Evolutionary conservation across 305 asterid species (phyloP), one percentile per base, ranked within the genome.

Genomic region (Plantago rigida): DNA sequence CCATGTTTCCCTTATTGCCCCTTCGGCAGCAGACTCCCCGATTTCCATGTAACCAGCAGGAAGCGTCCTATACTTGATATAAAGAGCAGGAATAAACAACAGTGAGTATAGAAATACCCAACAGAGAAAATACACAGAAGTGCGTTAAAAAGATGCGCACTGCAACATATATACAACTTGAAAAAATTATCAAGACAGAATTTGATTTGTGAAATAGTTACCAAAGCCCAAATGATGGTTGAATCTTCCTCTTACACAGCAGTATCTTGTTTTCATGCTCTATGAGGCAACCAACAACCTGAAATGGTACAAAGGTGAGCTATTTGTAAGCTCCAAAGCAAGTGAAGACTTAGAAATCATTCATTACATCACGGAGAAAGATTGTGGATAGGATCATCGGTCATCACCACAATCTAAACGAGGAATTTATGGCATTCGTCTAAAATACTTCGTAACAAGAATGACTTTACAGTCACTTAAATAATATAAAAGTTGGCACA

Each of bases 41-140:
- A 93, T 82, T 83, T 92, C 99, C 96, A 92, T 77, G 80, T 75
- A 92, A 65, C 99, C 99, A 69, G 97, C 99, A 15, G 99, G 99
- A 70, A 93, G 96, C 3, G 99, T 93, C 99, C 99, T 93, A 53
- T 41, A 51, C 15, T 48, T 71, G 57, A 26, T 12, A 14, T 24
- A 51, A 54, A 57, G 53, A 7, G 14, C 14, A 28, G 13, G 60
- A 53, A 44, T 2, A 44, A 47, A 52, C 5, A 5, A 31, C 4
- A 55, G 13, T 36, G 14, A 53, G 3, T 4, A 59, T 13, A 26
- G 52, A 47, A 42, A 13, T 17, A 19, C 10, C 19, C 6, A 44
- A 53, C 46, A 41, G 13, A 9, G 46, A 7, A 9, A 41, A 6
- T 2, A 36, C 42, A 4, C 42, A 36, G 1, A 5, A 5, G 42